Evolutionary conservation across 2,329 filamentous ascomycete species (phyloP), one percentile per base, ranked within the genome.

Genomic region (Curvularia spicifera): DNA sequence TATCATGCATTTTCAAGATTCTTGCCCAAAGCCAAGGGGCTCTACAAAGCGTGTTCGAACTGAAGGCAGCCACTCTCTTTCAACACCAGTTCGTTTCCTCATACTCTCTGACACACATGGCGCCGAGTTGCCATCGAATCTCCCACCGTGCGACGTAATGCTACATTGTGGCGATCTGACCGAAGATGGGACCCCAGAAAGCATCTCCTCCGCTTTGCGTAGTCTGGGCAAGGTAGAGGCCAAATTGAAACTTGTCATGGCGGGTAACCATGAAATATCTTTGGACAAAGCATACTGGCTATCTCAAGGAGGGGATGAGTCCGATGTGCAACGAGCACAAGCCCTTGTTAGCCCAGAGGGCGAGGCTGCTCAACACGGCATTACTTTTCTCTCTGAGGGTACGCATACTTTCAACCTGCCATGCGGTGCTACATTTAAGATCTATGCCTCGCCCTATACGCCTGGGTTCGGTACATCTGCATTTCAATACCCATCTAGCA

Each of bases 241-340:
- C 1, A 80, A 82, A 29, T 71, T 88, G 4, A 87, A 86, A 64
- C 76, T 88, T 22, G 80, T 87, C 42, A 87, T 89, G 51, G 82
- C 85, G 0, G 85, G 85, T 0, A 88, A 88, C 67, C 86, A 88
- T 71, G 85, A 88, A 61, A 77, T 86, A 20, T 82, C 82, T 2
- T 78, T 88, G 0, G 84, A 88, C 64, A 74, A 77, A 51, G 68
- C 26, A 5, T 72, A 68, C 45, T 66, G 66, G 61, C 31, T 64
- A 9, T 52, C 76, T 75, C 26, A 77, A 76, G 63, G 74, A 70
- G 50, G 70, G 15, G 49, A 53, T 1, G 49, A 55, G 40, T 28
- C 37, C 1, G 56, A 63, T 31, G 37, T 63, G 26, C 28, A 53
- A 18, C 53, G 51, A 56, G 53, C 62, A 8, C 54, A 53, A 5